Conservation (phyloP, 768 basidiomycete species). For the Tricholoma flavovirens region DNA sequence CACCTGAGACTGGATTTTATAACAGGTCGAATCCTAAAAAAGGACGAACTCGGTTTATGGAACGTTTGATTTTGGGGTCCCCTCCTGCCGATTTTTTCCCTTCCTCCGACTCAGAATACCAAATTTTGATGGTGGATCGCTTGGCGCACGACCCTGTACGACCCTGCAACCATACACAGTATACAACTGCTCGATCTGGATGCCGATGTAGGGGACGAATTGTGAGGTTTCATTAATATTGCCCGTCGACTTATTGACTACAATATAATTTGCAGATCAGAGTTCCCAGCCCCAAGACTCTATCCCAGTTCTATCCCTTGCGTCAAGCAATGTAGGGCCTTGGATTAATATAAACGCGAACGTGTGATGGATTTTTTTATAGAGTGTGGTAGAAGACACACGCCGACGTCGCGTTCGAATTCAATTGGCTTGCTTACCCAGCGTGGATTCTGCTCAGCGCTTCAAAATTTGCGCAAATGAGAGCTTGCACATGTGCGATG, state of each 20-base stretch:
- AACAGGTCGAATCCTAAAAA: conserved; percentile 7
- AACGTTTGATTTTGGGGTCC: background rate
- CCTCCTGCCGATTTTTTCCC: background rate
- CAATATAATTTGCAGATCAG: background rate
- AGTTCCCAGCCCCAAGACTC: background rate
- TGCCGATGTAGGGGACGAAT: background rate
- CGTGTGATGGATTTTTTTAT: background rate
- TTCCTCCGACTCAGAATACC: background rate
- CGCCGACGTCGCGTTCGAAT: background rate
- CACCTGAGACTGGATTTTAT: conserved; percentile 10
- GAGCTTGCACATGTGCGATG: background rate
- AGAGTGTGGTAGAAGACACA: background rate
- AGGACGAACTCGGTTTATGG: background rate
- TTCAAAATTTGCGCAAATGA: background rate
- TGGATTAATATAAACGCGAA: background rate
- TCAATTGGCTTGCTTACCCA: conserved; percentile 1
- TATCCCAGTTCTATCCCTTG: background rate
- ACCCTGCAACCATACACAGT: background rate
- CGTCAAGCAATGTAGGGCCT: no score
- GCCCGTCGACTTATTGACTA: background rate
- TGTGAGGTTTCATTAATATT: background rate
- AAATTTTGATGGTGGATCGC: background rate
- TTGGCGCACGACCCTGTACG: background rate
- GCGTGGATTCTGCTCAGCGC: background rate
- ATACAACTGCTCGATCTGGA: background rate